Conservation (phyloP, 352 stramenopile species). For the Phytophthora sp. region DNA sequence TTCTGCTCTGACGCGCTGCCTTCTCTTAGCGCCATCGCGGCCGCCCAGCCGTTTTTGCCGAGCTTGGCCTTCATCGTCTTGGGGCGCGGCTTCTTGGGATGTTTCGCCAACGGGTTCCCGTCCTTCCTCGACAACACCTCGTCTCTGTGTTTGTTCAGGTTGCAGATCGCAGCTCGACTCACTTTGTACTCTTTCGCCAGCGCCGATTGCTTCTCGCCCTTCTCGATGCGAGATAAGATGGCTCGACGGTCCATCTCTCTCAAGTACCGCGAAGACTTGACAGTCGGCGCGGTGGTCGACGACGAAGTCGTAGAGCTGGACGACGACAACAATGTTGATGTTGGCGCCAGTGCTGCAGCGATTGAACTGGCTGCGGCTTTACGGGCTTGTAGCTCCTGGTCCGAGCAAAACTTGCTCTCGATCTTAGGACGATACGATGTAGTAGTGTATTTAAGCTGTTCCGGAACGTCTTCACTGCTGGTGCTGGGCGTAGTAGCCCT, state of each 20-base stretch:
- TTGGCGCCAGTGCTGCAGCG: constrained; percentile 3
- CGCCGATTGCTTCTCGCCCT: constrained; percentile 66
- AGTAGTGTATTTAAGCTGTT: not conserved
- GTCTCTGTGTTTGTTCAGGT: constrained; percentile 66
- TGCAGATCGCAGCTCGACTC: constrained; percentile 66
- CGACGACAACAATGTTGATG: not conserved
- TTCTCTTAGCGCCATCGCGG: constrained; percentile 7
- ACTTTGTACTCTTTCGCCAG: constrained; percentile 74
- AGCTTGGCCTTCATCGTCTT: constrained; percentile 32
- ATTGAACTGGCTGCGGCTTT: constrained; percentile 8
- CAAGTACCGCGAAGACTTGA: constrained; percentile 63
- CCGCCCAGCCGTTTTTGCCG: constrained; percentile 15
- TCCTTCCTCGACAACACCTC: constrained; percentile 50
- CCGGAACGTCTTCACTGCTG: constrained; percentile 14
- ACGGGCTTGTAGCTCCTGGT: not conserved
- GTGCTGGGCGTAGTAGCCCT: constrained; percentile 14
- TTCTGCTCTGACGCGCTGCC: not conserved
- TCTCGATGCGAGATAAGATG: constrained; percentile 57
- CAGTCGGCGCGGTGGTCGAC: not conserved
- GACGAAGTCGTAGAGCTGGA: not conserved
- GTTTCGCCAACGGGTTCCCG: constrained; percentile 61
- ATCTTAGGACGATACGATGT: not conserved
- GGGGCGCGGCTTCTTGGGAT: constrained; percentile 52
- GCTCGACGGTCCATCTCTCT: constrained; percentile 65
- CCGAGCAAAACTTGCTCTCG: not conserved